These are phyloP conservation scores for Lodderomyces jiufengensis DNA, from an alignment of 1,139 yeast species.

Conservation along the genomic window DNA sequence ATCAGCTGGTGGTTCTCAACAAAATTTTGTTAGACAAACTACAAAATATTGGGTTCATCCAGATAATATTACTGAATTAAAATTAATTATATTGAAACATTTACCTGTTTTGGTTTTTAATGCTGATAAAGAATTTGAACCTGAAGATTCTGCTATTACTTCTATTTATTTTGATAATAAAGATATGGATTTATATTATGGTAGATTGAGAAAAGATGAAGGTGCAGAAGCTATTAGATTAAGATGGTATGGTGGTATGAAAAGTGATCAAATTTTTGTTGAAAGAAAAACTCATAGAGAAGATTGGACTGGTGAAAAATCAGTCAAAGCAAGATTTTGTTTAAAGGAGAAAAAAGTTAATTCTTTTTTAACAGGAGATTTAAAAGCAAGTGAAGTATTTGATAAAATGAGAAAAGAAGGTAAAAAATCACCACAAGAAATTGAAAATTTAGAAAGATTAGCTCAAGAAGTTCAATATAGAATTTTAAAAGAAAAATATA, in stretches of 20 bases:
- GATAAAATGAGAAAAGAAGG: constrained; percentile 92
- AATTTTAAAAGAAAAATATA: constrained; percentile 71
- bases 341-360: constrained; percentile 89
- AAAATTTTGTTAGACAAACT: constrained; percentile 96
- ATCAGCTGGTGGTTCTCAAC: constrained; percentile 95
- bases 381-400: constrained; percentile 84
- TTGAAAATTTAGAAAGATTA: constrained; percentile 85
- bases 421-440: constrained; percentile 79
- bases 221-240: constrained; percentile 98
- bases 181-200: constrained; percentile 86
- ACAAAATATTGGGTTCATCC: constrained; percentile 99
- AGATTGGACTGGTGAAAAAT: constrained; percentile 99
- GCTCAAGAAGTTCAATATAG: constrained; percentile 93
- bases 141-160: constrained; percentile 92
- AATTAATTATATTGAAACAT: constrained; percentile 86
- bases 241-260: constrained; percentile 99
- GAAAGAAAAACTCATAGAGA: constrained; percentile 98
- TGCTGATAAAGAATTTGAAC: constrained; percentile 91
- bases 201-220: constrained; percentile 91
- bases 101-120: constrained; percentile 95
- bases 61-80: constrained; percentile 96
- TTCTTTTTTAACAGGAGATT: constrained; percentile 75
- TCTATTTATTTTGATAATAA: constrained; percentile 92
- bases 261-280: constrained; percentile 84
- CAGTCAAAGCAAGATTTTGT: constrained; percentile 93